A percentile compares a stretch with the other conserved stretches of the same genome.
Evolutionary conservation across 345 rosid species (phyloP).

Genomic region (Ailanthus altissimus): DNA sequence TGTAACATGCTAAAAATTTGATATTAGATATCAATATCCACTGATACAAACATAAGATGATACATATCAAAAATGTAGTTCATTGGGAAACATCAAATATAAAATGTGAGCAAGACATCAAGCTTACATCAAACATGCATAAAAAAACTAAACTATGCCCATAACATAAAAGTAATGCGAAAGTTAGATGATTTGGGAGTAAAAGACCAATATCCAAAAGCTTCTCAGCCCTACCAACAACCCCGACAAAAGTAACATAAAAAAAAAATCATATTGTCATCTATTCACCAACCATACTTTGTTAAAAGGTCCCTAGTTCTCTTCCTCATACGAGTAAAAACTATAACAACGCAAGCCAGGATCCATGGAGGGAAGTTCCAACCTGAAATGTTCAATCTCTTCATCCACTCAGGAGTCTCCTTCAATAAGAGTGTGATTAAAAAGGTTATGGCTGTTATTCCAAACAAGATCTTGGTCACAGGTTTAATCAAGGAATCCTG

Average conservation of each 20-base stretch:
- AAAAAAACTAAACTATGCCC: not conserved
- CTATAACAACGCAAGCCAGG: conserved; percentile 80
- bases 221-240: not conserved
- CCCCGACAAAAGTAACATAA: conserved; percentile 1
- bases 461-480: conserved; percentile 73
- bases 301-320: conserved; percentile 69
- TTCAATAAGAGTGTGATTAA: conserved; percentile 53
- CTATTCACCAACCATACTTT: conserved; percentile 50
- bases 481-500: conserved; percentile 90
- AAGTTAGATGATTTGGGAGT: not conserved
- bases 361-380: conserved; percentile 87
- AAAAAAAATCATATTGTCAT: conserved; percentile 12
- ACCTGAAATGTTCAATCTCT: conserved; percentile 41
- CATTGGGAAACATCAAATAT: too few relatives aligned
- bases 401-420: conserved; percentile 73
- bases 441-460: conserved; percentile 52
- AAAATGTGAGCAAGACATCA: too few relatives aligned
- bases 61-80: too few relatives aligned
- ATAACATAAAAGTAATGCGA: not conserved
- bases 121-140: too few relatives aligned
- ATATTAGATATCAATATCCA: too few relatives aligned
- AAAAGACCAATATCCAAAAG: not conserved
- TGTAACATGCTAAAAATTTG: too few relatives aligned
- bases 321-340: conserved; percentile 92
- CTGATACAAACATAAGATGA: too few relatives aligned